Base-by-base conservation (phyloP, 495 filamentous ascomycete genomes). In the Aspergillus nidulans region DNA sequence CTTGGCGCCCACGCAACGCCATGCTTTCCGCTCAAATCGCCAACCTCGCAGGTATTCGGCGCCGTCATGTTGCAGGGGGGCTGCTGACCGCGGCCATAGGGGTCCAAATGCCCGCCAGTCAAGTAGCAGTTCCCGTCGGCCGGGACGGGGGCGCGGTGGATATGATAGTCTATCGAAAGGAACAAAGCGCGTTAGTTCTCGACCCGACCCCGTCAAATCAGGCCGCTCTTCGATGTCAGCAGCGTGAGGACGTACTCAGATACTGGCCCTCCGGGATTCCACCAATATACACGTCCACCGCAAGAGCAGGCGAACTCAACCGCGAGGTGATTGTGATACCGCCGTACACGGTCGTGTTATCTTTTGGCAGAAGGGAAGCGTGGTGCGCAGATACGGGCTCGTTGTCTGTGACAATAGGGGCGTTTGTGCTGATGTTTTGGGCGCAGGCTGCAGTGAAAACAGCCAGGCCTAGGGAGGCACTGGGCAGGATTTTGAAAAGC, bases 11-110 rank as follows among this genome's bases (percentile, higher is more conserved):
- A 77, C 64, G 92, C 84, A 40, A 75, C 77, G 49, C 86, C 88
- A 62, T 91, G 80, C 77, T 95, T 96, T 62, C 91, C 91, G 58
- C 81, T 78, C 48, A 95, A 71, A 70, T 96, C 91, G 56, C 91
- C 91, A 23, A 89, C 83, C 68, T 95, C 83, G 75, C 91, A 96
- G 0, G 84, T 87, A 56, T 81, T 62, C 7, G 88, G 87, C 24
- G 72, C 62, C 9, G 64, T 67, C 8, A 71, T 39, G 70, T 92
- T 76, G 71, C 91, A 96, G 7, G 78, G 58, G 36, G 84, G 76
- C 15, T 65, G 65, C 66, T 91, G 83, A 51, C 83, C 84, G 53
- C 87, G 84, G 42, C 76, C 69, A 65, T 81, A 85, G 0, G 86
- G 84, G 63, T 88, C 85, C 18, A 86, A 72, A 63, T 95, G 91